Evolutionary conservation across 2,329 filamentous ascomycete genomes (phyloP).

Genomic region (Dendrostoma leiphaemia): DNA sequence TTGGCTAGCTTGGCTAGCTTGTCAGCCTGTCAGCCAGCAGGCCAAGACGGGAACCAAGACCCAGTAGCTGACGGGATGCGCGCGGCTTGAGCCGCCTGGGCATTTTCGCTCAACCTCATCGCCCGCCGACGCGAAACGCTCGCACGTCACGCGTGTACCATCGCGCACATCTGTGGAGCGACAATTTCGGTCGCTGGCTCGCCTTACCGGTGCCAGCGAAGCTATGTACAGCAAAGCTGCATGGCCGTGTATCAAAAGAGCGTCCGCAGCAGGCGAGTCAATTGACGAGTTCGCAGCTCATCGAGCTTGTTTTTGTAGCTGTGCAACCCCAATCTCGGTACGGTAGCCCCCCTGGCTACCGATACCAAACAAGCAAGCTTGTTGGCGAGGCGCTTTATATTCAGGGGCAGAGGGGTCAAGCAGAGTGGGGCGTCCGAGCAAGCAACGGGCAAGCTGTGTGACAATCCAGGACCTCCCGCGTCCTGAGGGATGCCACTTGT

Average conservation of each 20-base stretch:
- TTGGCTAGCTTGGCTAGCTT: not conserved
- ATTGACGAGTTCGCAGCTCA: not conserved
- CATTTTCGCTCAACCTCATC: not conserved
- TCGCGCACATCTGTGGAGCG: not conserved
- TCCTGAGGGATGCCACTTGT: not conserved
- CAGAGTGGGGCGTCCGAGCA: not conserved
- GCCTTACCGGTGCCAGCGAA: not conserved
- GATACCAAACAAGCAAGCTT: not conserved
- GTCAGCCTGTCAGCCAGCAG: not conserved
- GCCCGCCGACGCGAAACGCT: not conserved
- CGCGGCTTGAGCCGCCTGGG: not conserved
- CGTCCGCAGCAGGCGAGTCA: not conserved
- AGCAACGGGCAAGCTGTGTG: not conserved
- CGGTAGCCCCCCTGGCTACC: conserved; percentile 3
- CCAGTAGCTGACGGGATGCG: not conserved
- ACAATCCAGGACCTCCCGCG: not conserved
- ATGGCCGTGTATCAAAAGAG: not conserved
- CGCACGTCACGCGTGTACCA: not conserved
- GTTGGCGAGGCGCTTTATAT: not conserved
- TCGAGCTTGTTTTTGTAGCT: not conserved
- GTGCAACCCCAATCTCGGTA: not conserved
- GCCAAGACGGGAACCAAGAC: not conserved
- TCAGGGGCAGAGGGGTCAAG: not conserved
- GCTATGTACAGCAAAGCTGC: not conserved
- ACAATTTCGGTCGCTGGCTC: no score